Conservation (phyloP, 768 basidiomycete genomes). For the Leccinum longicurvipes region DNA sequence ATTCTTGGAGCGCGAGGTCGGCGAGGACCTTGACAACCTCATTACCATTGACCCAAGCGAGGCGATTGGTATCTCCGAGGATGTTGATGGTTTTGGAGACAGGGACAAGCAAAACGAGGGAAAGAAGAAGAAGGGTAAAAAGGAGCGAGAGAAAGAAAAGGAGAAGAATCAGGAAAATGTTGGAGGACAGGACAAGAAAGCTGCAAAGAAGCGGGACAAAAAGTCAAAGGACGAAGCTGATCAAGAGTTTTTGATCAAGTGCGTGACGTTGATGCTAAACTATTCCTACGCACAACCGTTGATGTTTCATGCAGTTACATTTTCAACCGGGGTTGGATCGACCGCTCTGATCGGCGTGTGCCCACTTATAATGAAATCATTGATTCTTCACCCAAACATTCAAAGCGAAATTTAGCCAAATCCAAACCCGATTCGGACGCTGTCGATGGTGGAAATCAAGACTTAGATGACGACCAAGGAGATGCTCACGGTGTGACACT, state of each 20-base stretch:
- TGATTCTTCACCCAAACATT: constrained; percentile 31
- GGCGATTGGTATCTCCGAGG: constrained; percentile 17
- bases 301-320: constrained; percentile 66
- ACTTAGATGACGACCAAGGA: constrained; percentile 19
- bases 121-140: constrained; percentile 34
- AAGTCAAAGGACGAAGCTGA: constrained; percentile 61
- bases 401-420: constrained; percentile 20
- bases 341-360: constrained; percentile 64
- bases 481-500: constrained; percentile 32
- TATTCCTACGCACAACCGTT: background rate
- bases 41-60: constrained; percentile 48
- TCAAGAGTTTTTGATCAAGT: constrained; percentile 91
- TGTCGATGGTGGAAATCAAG: constrained; percentile 10
- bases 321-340: constrained; percentile 96
- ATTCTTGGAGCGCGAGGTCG: constrained; percentile 81
- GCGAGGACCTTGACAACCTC: constrained; percentile 65
- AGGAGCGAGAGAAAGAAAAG: constrained; percentile 31
- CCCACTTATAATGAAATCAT: constrained; percentile 88
- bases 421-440: constrained; percentile 15
- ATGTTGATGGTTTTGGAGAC: constrained; percentile 26
- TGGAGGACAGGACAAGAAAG: constrained; percentile 22
- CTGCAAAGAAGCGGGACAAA: constrained; percentile 6
- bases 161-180: constrained; percentile 24
- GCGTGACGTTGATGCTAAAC: constrained; percentile 26
- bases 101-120: constrained; percentile 27